Conservation (phyloP, 805 yeast species). For the Candida germanica region DNA sequence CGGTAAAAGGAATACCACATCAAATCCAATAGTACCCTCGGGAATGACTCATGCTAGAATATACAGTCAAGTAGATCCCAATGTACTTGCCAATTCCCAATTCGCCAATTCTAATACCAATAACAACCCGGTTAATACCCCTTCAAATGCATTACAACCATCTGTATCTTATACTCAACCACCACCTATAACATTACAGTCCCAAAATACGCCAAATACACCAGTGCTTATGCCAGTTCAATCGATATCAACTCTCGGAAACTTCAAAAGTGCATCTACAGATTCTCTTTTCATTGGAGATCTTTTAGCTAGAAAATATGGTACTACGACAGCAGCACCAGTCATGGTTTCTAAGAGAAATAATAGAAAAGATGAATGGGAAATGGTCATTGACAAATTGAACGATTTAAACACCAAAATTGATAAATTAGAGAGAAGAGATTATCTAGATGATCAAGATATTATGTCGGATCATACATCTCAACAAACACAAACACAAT, state of each 20-base stretch:
- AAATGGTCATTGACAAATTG: conserved; percentile 17
- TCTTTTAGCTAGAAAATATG: conserved; percentile 26
- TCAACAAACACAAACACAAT: not conserved
- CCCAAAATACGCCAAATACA: conserved; percentile 4
- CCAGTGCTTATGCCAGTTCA: conserved; percentile 22
- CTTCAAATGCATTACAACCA: not conserved
- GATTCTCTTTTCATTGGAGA: conserved; percentile 38
- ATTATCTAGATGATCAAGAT: conserved; percentile 13
- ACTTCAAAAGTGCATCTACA: conserved; percentile 36
- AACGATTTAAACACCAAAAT: conserved; percentile 16
- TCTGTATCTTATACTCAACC: not conserved
- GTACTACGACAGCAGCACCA: conserved; percentile 7
- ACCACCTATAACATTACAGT: too few relatives aligned
- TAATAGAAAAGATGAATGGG: conserved; percentile 8
- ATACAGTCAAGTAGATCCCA: conserved; percentile 15
- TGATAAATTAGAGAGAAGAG: conserved; percentile 5
- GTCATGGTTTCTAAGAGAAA: conserved; percentile 6
- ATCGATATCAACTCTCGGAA: conserved; percentile 33
- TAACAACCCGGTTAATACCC: not conserved
- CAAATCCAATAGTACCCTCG: conserved; percentile 9
- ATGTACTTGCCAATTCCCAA: conserved; percentile 11
- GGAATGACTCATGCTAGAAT: conserved; percentile 8
- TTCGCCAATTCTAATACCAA: conserved; percentile 6
- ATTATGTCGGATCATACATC: conserved; percentile 7
- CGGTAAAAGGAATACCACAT: not conserved